These are phyloP conservation scores for Lentinula aciculospora DNA, from an alignment of 768 basidiomycete genomes.

Conservation along the genomic window DNA sequence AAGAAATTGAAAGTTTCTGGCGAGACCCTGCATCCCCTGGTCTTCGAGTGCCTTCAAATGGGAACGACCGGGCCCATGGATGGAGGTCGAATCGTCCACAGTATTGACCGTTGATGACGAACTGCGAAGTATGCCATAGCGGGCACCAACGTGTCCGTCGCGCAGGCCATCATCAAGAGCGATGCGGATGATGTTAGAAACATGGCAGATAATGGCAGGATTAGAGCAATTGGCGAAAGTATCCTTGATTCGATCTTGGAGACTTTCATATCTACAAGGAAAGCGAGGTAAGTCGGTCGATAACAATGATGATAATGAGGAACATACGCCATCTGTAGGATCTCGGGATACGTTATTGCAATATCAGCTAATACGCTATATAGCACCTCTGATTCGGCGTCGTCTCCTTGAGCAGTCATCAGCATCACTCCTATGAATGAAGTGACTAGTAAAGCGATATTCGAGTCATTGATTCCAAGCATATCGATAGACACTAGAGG, in stretches of 20 bases:
- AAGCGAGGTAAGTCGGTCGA: conserved; percentile 6
- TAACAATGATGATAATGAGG: conserved; percentile 4
- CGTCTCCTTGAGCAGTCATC: conserved; percentile 69
- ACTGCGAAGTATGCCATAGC: conserved; percentile 33
- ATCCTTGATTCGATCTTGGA: conserved; percentile 73
- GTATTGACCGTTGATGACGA: conserved; percentile 65
- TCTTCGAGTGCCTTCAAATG: conserved; percentile 64
- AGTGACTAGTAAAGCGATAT: conserved; percentile 63
- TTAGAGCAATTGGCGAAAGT: conserved; percentile 69
- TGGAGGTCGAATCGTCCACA: conserved; percentile 44
- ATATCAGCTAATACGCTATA: conserved; percentile 74
- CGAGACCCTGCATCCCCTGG: conserved; percentile 67
- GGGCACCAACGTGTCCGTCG: conserved; percentile 37
- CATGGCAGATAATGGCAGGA: conserved; percentile 60
- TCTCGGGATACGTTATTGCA: conserved; percentile 61
- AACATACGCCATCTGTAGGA: conserved; percentile 67
- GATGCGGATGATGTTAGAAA: conserved; percentile 72
- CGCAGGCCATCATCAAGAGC: conserved; percentile 29
- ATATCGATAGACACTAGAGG: conserved; percentile 51
- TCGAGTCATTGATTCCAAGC: conserved; percentile 57
- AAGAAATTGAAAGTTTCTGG: conserved; percentile 69
- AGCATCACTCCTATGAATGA: conserved; percentile 77
- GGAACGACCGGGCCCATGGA: conserved; percentile 41
- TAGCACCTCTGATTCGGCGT: conserved; percentile 75
- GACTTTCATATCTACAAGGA: conserved; percentile 56